Evolutionary conservation across 176 grass and related monocot species (phyloP).

Genomic region (Aegilops tauschii): DNA sequence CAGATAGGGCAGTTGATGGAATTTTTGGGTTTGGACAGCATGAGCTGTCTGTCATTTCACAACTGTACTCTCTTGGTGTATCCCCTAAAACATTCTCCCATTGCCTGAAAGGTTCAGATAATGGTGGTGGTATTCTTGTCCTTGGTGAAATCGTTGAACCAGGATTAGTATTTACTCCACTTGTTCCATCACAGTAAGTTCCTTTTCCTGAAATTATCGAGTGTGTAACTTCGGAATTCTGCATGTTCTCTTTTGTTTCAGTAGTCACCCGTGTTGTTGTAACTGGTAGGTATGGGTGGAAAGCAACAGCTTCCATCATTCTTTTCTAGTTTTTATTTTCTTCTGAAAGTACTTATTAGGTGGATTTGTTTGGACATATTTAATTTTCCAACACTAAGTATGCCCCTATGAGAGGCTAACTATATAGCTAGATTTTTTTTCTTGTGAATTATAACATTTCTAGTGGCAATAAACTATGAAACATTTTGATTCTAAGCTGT

Average conservation of each 20-base stretch:
- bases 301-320: background rate
- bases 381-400: background rate
- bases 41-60: conserved; percentile 79
- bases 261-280: conserved; percentile 2
- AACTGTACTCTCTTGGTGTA: conserved; percentile 66
- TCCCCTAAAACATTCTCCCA: conserved; percentile 88
- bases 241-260: conserved; percentile 4
- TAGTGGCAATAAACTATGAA: background rate
- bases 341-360: conserved; percentile 8
- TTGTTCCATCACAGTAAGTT: conserved; percentile 89
- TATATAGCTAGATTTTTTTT: background rate
- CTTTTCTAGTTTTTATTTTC: background rate
- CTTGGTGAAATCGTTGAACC: conserved; percentile 89
- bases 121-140: conserved; percentile 92
- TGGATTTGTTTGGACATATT: conserved; percentile 22
- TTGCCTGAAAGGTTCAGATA: conserved; percentile 92
- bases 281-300: background rate
- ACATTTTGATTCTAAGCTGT: conserved; percentile 1
- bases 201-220: background rate
- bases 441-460: conserved; percentile 18
- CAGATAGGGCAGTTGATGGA: conserved; percentile 92
- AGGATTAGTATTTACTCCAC: conserved; percentile 90
- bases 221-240: conserved; percentile 7
- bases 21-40: conserved; percentile 97
- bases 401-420: background rate